Conservation (phyloP, 257 asterid species). For the Solanum clarkiae region DNA sequence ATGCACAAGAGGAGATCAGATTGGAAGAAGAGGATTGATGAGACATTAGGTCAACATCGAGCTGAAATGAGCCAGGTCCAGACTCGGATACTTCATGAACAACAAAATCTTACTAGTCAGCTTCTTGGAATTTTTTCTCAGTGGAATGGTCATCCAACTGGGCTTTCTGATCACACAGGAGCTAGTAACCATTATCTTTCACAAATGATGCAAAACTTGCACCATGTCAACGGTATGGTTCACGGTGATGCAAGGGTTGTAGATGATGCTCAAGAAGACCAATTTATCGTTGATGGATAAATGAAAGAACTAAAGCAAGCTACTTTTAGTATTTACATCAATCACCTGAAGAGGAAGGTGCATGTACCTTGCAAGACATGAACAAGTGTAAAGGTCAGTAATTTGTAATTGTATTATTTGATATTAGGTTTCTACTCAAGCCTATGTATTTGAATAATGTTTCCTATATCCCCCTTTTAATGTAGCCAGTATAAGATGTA, state of each 20-base stretch:
- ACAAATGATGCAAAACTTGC: conserved; percentile 93
- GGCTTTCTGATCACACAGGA: conserved; percentile 69
- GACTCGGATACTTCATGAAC: conserved; percentile 76
- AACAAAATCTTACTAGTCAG: conserved; percentile 72
- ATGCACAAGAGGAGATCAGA: conserved; percentile 59
- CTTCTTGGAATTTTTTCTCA: conserved; percentile 78
- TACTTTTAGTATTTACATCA: neutral
- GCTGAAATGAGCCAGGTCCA: conserved; percentile 80
- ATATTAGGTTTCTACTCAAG: neutral
- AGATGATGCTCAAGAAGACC: conserved; percentile 86
- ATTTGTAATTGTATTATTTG: neutral
- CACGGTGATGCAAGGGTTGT: conserved; percentile 85
- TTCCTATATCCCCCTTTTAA: neutral
- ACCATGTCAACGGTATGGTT: conserved; percentile 64
- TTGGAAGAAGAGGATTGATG: conserved; percentile 81
- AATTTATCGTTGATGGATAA: conserved; percentile 89
- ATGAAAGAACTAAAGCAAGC: neutral
- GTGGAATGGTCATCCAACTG: conserved; percentile 70
- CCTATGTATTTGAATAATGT: neutral
- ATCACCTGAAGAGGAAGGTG: neutral
- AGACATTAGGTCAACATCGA: conserved; percentile 59
- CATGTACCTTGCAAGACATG: neutral
- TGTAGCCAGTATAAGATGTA: neutral
- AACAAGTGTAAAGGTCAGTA: neutral
- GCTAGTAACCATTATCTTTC: conserved; percentile 73